Conservation (phyloP, 192 early-diverging fungal genomes). For the Obelidium mucronatum region DNA sequence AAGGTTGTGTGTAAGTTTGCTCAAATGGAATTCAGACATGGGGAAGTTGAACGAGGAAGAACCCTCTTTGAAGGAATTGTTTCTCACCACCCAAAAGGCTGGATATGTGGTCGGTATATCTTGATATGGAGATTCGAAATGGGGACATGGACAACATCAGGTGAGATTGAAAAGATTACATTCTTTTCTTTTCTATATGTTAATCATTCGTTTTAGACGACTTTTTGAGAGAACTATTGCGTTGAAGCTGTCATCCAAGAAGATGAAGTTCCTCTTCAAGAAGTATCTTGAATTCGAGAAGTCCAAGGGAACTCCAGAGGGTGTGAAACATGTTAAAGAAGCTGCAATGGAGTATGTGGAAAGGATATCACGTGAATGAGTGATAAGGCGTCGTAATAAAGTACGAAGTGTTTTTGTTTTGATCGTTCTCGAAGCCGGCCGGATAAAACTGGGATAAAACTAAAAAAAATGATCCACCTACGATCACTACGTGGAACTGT, state of each 20-base stretch:
- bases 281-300: conserved; percentile 97
- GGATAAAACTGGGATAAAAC: too few relatives aligned
- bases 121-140: conserved; percentile 93
- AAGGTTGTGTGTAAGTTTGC: conserved; percentile 96
- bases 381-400: neutral
- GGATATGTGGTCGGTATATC: conserved; percentile 96
- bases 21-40: conserved; percentile 96
- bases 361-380: conserved; percentile 26
- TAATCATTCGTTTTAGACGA: conserved; percentile 42
- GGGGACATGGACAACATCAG: conserved; percentile 72
- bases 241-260: conserved; percentile 92
- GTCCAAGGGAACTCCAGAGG: conserved; percentile 77
- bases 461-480: too few relatives aligned
- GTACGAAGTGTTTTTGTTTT: too few relatives aligned
- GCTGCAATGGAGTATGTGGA: conserved; percentile 87
- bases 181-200: neutral
- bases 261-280: conserved; percentile 99
- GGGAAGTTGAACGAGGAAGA: conserved; percentile 95
- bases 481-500: too few relatives aligned
- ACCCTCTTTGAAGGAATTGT: conserved; percentile 98
- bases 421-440: too few relatives aligned
- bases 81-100: conserved; percentile 87
- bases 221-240: conserved; percentile 92
- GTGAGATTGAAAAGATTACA: conserved; percentile 34
- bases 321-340: conserved; percentile 88